Conservation (phyloP, 2,329 filamentous ascomycete genomes). For the Trichophaea hybrida region DNA sequence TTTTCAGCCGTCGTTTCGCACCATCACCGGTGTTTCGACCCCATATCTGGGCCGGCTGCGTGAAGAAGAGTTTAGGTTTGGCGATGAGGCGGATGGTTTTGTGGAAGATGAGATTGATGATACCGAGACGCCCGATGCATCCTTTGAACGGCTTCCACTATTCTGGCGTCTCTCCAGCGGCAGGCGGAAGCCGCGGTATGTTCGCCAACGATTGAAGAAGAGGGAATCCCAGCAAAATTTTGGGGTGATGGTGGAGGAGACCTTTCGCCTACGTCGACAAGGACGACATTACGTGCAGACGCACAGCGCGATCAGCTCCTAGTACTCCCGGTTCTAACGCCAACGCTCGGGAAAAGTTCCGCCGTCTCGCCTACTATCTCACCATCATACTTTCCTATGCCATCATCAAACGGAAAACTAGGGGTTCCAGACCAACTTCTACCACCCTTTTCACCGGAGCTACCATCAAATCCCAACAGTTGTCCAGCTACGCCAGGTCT, state of each 20-base stretch:
- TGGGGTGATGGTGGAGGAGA: neutral
- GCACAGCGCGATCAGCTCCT: neutral
- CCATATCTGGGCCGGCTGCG: neutral
- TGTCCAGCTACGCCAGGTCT: neutral
- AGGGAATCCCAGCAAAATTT: neutral
- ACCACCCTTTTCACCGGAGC: neutral
- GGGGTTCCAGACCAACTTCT: neutral
- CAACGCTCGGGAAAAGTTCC: neutral
- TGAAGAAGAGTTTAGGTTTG: slow-evolving; percentile 8
- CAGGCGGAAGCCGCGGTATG: slow-evolving; percentile 22
- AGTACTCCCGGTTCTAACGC: neutral
- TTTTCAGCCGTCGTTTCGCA: neutral
- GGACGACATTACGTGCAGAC: neutral
- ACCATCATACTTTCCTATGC: neutral
- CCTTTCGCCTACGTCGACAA: neutral
- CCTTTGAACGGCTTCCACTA: slow-evolving; percentile 20
- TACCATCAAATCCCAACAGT: neutral
- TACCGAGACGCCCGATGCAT: slow-evolving; percentile 15
- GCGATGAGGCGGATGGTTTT: slow-evolving; percentile 5
- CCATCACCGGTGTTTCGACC: neutral
- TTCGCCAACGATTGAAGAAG: neutral
- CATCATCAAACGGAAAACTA: neutral
- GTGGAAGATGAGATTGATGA: slow-evolving; percentile 8
- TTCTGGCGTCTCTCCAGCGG: slow-evolving; percentile 21
- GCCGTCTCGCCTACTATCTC: neutral